These are phyloP conservation scores for Podila minutissima DNA, from an alignment of 192 early-diverging fungal genomes.

Conservation along the genomic window DNA sequence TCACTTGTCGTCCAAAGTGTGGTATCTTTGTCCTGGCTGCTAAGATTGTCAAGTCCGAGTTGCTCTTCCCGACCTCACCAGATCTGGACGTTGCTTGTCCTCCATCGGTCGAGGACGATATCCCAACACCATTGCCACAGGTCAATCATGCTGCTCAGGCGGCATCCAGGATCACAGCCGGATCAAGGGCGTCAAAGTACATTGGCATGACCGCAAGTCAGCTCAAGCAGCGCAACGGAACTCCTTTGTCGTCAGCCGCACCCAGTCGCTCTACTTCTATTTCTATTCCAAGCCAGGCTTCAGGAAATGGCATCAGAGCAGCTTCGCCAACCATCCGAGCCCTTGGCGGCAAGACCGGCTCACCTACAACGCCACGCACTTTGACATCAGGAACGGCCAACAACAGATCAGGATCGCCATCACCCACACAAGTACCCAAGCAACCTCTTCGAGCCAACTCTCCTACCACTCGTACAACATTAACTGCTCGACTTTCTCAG, in stretches of 20 bases:
- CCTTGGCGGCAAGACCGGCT: slow-evolving; percentile 18
- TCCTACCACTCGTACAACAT: slow-evolving; percentile 15
- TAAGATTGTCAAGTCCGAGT: slow-evolving; percentile 57
- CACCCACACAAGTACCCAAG: slow-evolving; percentile 23
- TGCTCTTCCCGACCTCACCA: slow-evolving; percentile 19
- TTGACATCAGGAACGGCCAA: slow-evolving; percentile 14
- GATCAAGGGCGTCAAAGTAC: slow-evolving; percentile 67
- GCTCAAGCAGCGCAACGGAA: slow-evolving; percentile 52
- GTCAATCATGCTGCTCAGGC: slow-evolving; percentile 57
- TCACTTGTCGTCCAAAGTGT: slow-evolving; percentile 71
- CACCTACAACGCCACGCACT: slow-evolving; percentile 24
- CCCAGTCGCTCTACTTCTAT: slow-evolving; percentile 6
- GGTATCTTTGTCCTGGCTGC: slow-evolving; percentile 80
- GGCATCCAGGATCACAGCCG: slow-evolving; percentile 58
- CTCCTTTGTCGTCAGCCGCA: slow-evolving; percentile 2
- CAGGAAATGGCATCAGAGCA: slow-evolving; percentile 13
- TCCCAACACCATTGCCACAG: slow-evolving; percentile 15
- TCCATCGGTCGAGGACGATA: slow-evolving; percentile 11
- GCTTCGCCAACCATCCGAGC: slow-evolving; percentile 30
- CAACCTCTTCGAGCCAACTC: slow-evolving; percentile 14
- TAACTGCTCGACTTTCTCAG: slow-evolving; percentile 16
- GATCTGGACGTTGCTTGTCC: slow-evolving; percentile 21
- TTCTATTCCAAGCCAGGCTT: slow-evolving; percentile 1
- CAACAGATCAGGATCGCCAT: slow-evolving; percentile 37
- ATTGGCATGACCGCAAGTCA: slow-evolving; percentile 66